Evolutionary conservation across 352 stramenopile species (phyloP), one percentile per base, ranked within the genome.

Genomic region (Phytophthora boehmeriae): DNA sequence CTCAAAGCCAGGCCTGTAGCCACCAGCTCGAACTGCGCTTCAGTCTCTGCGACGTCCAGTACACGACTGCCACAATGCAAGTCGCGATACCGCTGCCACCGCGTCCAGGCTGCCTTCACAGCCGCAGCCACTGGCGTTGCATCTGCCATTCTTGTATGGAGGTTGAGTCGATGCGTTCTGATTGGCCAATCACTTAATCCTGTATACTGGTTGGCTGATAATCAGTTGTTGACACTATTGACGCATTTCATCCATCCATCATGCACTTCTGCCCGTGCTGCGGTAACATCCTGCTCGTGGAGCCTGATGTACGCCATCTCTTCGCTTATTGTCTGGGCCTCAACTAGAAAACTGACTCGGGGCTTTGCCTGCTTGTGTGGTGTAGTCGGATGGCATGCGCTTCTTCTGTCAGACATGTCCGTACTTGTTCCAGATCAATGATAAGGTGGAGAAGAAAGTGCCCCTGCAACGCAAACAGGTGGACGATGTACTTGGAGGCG

Each of bases 401-500:
- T 96, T 96, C 79, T 96, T 93, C 71, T 96, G 88, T 60, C 85
- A 93, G 63, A 94, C 88, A 36, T 96, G 88, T 55, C 88, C 88
- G 16, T 96, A 96, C 63, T 65, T 96, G 64, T 95, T 90, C 70
- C 83, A 95, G 66, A 94, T 96, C 65, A 81, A 88, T 50, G 80
- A 91, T 13, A 92, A 93, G 66, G 84, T 95, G 17, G 83, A 94
- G 73, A 96, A 96, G 76, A 95, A 92, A 48, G 85, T 96, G 55
- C 83, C 86, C 22, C 66, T 98, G 38, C 93, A 98, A 68, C 87
- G 94, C 54, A 99, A 99, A 78, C 89, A 98, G 63, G 97, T 99
- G 23, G 97, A 99, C 76, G 97, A 99, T 78, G 97, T 99, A 53
- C 82, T 99, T 22, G 97, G 98, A 42, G 98, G 97, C 25, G 94